Evolutionary conservation across 179 eudicot genomes (phyloP).

Genomic region (Patellifolia procumbens): DNA sequence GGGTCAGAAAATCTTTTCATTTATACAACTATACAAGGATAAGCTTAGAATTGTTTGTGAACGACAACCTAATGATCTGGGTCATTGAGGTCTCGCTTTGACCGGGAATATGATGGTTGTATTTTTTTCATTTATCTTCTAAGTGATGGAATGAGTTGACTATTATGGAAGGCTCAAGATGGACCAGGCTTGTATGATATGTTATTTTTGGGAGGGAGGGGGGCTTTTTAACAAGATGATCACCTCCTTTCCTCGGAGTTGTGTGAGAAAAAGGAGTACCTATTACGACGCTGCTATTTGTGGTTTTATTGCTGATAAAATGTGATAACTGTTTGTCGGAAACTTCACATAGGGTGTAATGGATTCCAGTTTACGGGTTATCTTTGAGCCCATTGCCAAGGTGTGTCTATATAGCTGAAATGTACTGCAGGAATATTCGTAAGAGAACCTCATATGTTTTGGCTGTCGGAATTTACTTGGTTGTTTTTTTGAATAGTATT

Average conservation of each 20-base stretch:
- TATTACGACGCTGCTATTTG: neutral
- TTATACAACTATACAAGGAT: neutral
- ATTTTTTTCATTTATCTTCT: neutral
- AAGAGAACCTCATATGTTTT: neutral
- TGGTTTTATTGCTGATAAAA: neutral
- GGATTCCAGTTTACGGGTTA: neutral
- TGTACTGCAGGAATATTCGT: neutral
- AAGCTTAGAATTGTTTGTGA: neutral
- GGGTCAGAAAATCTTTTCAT: neutral
- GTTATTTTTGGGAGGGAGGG: neutral
- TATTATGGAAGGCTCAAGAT: neutral
- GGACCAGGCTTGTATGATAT: neutral
- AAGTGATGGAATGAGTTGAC: neutral
- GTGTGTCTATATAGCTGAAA: neutral
- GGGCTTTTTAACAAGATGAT: neutral
- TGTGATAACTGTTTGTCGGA: neutral
- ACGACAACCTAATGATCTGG: neutral
- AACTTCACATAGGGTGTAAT: neutral
- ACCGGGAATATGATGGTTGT: neutral
- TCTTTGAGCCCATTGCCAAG: neutral
- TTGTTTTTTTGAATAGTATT: slow-evolving; percentile 1
- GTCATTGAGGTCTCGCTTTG: neutral
- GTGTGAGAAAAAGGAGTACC: neutral
- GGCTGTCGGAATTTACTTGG: neutral
- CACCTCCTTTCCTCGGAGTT: neutral